A percentile compares a stretch with the other conserved stretches of the same genome.
These are phyloP conservation scores for Pleoardoris graminearum DNA, from an alignment of 2,329 filamentous ascomycete species.

Conservation along the genomic window DNA sequence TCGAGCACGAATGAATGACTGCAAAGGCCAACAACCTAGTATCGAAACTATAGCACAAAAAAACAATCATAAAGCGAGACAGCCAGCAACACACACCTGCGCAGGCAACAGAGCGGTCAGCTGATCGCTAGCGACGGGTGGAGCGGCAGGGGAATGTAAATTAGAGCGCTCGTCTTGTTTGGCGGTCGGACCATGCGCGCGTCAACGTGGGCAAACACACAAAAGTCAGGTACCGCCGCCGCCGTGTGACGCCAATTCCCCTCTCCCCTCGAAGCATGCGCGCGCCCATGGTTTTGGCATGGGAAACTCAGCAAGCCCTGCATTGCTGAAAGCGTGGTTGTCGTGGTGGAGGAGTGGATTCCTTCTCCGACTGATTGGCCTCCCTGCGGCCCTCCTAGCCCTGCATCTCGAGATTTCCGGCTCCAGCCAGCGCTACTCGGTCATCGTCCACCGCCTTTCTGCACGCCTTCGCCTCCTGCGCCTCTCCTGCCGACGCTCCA, in stretches of 20 bases:
- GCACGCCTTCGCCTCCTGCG: conserved; percentile 32
- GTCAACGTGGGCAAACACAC: conserved; percentile 13
- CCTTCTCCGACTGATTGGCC: conserved; percentile 30
- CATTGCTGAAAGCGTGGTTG: conserved; percentile 36
- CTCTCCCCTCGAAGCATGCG: conserved; percentile 32
- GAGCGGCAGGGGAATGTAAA: conserved; percentile 17
- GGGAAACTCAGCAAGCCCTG: conserved; percentile 33
- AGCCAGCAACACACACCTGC: too few relatives aligned
- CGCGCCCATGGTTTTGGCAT: conserved; percentile 33
- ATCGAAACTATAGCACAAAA: too few relatives aligned
- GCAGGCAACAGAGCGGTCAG: conserved; percentile 4
- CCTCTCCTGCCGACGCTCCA: conserved; percentile 27
- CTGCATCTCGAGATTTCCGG: conserved; percentile 38
- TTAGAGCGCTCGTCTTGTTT: conserved; percentile 7
- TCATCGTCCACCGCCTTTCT: conserved; percentile 42
- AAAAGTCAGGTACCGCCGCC: conserved; percentile 6
- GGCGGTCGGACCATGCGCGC: conserved; percentile 13
- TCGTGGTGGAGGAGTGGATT: conserved; percentile 30
- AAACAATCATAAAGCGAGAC: too few relatives aligned
- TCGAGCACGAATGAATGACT: too few relatives aligned
- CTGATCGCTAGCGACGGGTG: conserved; percentile 5
- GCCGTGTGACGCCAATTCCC: neutral
- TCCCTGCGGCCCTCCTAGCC: conserved; percentile 34
- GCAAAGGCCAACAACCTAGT: too few relatives aligned
- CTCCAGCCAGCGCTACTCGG: conserved; percentile 30